Base-by-base conservation (phyloP, 345 rosid species). In the Murraya koenigii region DNA sequence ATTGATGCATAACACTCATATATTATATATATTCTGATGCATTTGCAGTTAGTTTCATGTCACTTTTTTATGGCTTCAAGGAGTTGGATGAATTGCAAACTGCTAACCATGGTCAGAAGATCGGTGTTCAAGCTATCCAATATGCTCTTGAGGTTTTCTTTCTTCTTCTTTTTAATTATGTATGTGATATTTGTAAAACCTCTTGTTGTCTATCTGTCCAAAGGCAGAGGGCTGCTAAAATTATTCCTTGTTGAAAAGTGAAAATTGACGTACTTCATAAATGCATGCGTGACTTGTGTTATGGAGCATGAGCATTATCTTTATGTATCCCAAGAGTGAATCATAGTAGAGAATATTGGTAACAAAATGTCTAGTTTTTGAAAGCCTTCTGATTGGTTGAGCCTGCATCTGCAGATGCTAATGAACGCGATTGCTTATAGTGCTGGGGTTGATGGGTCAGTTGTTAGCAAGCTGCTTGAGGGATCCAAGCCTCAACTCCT, bases 21-120 rank as follows among this genome's bases (percentile, higher is more conserved):
- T 39, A 39, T 39, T 39, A 39, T 11, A 39, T 39, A 39, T 39
- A n/a, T n/a, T n/a, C n/a, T n/a, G n/a, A n/a, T n/a, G n/a, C n/a
- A n/a, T 39, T 13, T 56, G 68, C 26, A 83, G 85, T 84, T 65
- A 83, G 84, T 35, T 81, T 79, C 39, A 77, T 66, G 55, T 83
- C 84, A 14, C 83, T 83, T 33, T 78, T 83, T 8, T 83, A 83
- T 75, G 84, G 84, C 20, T 69, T 83, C 1, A 77, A 80, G 61
- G 84, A 80, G 49, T 66, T 83, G 71, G 83, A 80, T 32, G 77
- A 77, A 22, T 52, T 80, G 63, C 73, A 23, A 2, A 83, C 84
- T 33, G 70, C 77, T 19, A 80, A 83, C 75, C 77, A 74, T 28
- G 81, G 80, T 69, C 83, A 83, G 71, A 83, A 74, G 54, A 80